Conservation (phyloP, 2,329 filamentous ascomycete species). For the Trichoderma semiorbis region DNA sequence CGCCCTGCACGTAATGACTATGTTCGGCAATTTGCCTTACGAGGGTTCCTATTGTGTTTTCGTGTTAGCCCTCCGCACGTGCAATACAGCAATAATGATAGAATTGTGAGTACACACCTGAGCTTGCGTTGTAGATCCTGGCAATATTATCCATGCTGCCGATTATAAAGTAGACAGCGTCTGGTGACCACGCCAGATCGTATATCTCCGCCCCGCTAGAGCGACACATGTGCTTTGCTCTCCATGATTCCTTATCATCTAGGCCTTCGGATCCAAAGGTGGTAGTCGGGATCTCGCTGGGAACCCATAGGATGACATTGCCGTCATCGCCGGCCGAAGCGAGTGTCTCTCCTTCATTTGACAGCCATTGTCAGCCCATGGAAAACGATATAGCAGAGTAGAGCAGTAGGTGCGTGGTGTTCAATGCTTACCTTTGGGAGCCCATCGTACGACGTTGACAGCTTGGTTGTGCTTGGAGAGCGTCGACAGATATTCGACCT, state of each 20-base stretch:
- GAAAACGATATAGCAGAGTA: not conserved
- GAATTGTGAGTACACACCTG: constrained; percentile 56
- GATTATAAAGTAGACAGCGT: constrained; percentile 92
- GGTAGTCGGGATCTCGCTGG: constrained; percentile 69
- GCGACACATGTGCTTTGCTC: constrained; percentile 95
- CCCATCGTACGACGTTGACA: constrained; percentile 96
- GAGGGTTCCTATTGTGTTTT: constrained; percentile 47
- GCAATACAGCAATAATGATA: not conserved
- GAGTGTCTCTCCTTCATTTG: constrained; percentile 72
- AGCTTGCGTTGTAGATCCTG: constrained; percentile 91
- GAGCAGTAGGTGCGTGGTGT: not conserved
- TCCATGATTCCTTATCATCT: constrained; percentile 96
- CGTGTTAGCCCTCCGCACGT: constrained; percentile 15
- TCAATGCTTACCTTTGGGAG: constrained; percentile 70
- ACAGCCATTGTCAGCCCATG: constrained; percentile 16
- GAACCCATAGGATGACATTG: constrained; percentile 95
- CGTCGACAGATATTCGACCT: constrained; percentile 87
- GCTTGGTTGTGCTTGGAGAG: constrained; percentile 92
- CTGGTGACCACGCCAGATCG: constrained; percentile 98
- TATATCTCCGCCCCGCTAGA: constrained; percentile 96
- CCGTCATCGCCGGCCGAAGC: constrained; percentile 96
- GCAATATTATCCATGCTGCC: constrained; percentile 99
- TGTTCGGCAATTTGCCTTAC: constrained; percentile 95
- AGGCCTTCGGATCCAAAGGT: constrained; percentile 76
- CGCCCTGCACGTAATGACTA: constrained; percentile 96